These are phyloP conservation scores for Ilex aquifolium DNA, from an alignment of 257 asterid genomes.

Conservation along the genomic window DNA sequence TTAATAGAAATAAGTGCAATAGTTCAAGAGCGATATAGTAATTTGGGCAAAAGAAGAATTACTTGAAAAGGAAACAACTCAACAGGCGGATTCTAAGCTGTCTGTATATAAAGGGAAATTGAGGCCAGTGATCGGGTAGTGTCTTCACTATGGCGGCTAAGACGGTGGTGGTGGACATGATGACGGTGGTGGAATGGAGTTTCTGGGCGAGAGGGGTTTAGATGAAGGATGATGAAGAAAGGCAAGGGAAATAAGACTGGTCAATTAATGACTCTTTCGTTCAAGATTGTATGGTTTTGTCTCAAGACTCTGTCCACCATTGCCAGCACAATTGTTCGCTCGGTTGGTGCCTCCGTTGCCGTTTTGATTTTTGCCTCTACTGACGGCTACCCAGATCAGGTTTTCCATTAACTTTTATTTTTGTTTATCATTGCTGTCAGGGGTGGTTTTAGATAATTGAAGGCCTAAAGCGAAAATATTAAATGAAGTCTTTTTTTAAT, in stretches of 20 bases:
- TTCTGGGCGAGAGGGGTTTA: constrained; percentile 27
- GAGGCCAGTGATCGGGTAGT: not conserved
- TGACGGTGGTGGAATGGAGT: constrained; percentile 46
- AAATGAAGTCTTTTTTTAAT: too few species aligned
- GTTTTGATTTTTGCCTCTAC: constrained; percentile 47
- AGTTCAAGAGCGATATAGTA: too few species aligned
- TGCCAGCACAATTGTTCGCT: constrained; percentile 71
- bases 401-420: constrained; percentile 2
- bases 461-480: too few species aligned
- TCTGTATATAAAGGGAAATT: too few species aligned
- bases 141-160: constrained; percentile 4
- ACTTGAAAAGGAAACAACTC: too few species aligned
- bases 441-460: too few species aligned
- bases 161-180: constrained; percentile 24
- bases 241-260: constrained; percentile 48
- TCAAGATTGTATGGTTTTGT: constrained; percentile 64
- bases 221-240: constrained; percentile 38
- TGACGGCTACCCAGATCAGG: constrained; percentile 79
- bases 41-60: too few species aligned
- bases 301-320: constrained; percentile 62
- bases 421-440: too few species aligned
- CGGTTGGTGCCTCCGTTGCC: constrained; percentile 65
- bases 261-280: constrained; percentile 57
- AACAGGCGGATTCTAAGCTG: too few species aligned
- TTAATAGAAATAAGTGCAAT: too few species aligned